Evolutionary conservation across 441 rosid species (phyloP), one percentile per base, ranked within the genome.

Genomic region (Mallotus japonicus): DNA sequence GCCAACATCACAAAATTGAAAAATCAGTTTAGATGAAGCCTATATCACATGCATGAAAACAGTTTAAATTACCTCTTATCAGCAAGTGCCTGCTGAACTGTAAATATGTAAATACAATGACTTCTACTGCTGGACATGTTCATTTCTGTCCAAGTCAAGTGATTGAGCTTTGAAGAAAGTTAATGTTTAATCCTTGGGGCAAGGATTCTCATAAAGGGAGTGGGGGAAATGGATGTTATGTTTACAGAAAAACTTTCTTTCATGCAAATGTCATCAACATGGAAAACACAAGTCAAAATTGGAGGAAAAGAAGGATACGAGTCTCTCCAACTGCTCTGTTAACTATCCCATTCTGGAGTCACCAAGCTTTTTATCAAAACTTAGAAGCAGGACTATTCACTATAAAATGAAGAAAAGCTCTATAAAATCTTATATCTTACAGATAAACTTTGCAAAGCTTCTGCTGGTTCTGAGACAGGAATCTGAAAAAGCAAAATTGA

Each of bases 291-390:
- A 44, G 44, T 70, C 15, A 5, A 50, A 19, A 53, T 40, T 8
- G 44, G 22, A 59, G 19, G 54, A 53, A 1, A 22, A 42, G 64
- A 82, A 79, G 89, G 93, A 92, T 92, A 89, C 98, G 91, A 69
- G 97, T 92, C 86, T 94, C 98, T 67, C 95, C 98, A 75, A 90
- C 91, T 57, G 95, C 90, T 78, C 95, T 89, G 76, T 90, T 94
- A 62, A 85, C 83, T 78, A 89, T 84, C 63, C 98, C 98, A 24
- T 73, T 79, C 98, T 94, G 88, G 81, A 83, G 58, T 78, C 19
- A 69, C 73, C 60, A 77, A 70, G 65, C 61, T 56, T 12, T 19
- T 71, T 6, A 28, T 28, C 2, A 28, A 28, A 42, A 8, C 71
- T 83, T 70, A 84, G 83, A 82, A 74, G 69, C 51, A 67, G 61